Conservation (phyloP, 345 rosid genomes). For the Gossypium anomalum region DNA sequence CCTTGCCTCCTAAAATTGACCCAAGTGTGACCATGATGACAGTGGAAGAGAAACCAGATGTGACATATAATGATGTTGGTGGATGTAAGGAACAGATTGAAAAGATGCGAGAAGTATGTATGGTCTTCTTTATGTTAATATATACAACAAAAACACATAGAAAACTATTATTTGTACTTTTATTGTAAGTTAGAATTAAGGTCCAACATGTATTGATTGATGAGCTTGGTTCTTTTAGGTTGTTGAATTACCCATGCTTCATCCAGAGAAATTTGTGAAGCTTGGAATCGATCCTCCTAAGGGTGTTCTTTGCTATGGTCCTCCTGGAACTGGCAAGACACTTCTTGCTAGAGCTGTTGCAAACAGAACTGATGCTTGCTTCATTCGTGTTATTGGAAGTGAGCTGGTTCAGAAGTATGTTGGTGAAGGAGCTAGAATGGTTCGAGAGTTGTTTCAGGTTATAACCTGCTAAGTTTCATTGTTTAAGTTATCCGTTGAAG, state of each 20-base stretch:
- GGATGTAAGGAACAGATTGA: conserved; percentile 99
- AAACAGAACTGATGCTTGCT: conserved; percentile 97
- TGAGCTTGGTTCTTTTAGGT: conserved; percentile 44
- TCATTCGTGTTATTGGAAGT: conserved; percentile 95
- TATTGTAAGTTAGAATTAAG: not conserved
- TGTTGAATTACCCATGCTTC: conserved; percentile 99
- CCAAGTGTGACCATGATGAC: conserved; percentile 99
- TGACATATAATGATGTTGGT: conserved; percentile 94
- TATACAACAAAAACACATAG: not conserved
- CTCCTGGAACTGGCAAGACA: conserved; percentile 98
- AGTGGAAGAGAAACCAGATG: conserved; percentile 97
- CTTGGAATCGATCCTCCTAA: conserved; percentile 99
- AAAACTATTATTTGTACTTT: not conserved
- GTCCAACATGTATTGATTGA: not conserved
- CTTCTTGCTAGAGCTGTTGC: conserved; percentile 97
- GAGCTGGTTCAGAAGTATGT: conserved; percentile 98
- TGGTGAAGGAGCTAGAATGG: conserved; percentile 99
- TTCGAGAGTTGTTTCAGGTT: conserved; percentile 96
- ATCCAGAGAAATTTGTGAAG: conserved; percentile 97
- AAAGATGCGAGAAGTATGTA: conserved; percentile 83
- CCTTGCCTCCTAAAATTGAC: conserved; percentile 96
- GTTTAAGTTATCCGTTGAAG: not conserved
- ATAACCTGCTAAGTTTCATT: conserved; percentile 4
- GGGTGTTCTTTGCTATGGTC: conserved; percentile 98
- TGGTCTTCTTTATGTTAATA: not conserved